Conservation (phyloP, 1,284 basidiomycete species). For the Irpex sp. region DNA sequence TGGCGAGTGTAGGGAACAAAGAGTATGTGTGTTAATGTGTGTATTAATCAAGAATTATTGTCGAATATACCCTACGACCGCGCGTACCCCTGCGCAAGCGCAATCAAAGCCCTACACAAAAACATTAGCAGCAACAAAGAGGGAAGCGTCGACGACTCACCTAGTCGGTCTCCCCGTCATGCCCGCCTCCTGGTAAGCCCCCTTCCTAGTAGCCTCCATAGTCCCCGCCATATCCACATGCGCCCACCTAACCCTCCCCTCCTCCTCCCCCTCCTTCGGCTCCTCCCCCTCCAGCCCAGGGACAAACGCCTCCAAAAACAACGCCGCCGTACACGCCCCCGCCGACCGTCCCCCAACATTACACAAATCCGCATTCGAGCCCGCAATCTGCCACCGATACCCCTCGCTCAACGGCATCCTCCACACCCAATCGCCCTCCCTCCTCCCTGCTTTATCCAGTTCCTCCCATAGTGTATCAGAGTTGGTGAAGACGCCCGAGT, state of each 20-base stretch:
- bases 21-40: too few species aligned
- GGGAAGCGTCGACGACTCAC: constrained; percentile 29
- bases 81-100: neutral
- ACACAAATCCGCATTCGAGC: constrained; percentile 79
- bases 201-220: constrained; percentile 65
- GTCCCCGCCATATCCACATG: constrained; percentile 85
- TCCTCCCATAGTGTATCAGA: constrained; percentile 74
- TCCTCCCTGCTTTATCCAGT: constrained; percentile 67
- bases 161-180: constrained; percentile 82
- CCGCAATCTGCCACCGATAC: constrained; percentile 73
- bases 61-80: neutral
- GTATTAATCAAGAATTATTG: too few species aligned
- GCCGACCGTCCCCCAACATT: constrained; percentile 77
- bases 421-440: constrained; percentile 82
- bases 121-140: neutral
- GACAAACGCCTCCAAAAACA: constrained; percentile 83
- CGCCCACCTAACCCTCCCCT: constrained; percentile 62
- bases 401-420: constrained; percentile 82
- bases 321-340: constrained; percentile 79
- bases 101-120: neutral
- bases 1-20: too few species aligned
- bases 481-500: constrained; percentile 78
- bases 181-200: constrained; percentile 68
- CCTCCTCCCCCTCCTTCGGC: constrained; percentile 38
- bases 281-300: constrained; percentile 63